Evolutionary conservation across 2,329 filamentous ascomycete genomes (phyloP), one percentile per base, ranked within the genome.

Genomic region (Neurospora crassa): DNA sequence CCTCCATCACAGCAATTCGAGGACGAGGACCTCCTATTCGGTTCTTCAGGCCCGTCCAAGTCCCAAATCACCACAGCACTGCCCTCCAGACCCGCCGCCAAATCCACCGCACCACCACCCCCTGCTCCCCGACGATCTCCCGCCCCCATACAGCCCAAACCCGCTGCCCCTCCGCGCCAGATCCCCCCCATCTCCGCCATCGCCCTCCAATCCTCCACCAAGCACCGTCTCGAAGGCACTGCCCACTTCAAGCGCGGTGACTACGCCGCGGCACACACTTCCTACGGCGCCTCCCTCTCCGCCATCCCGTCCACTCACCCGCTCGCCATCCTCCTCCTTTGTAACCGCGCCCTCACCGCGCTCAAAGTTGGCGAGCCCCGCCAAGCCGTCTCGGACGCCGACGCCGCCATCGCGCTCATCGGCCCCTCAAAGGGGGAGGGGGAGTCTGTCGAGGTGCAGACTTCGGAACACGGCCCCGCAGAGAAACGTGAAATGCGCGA

Each of bases 231-330:
- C 68, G 90, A 90, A 74, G 96, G 95, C 20, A 93, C 94, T 11
- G 91, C 92, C 70, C 92, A 96, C 74, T 98, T 97, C 83, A 98
- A 97, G 81, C 89, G 93, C 43, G 96, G 96, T 42, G 96, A 99
- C 80, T 99, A 93, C 80, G 91, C 92, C 20, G 87, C 92, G 11
- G 96, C 96, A 0, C 93, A 97, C 77, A 85, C 89, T 24, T 90
- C 91, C 0, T 99, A 98, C 80, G 89, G 92, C 0, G 87, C 88
- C 40, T 93, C 96, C 1, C 84, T 99, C 2, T 83, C 87, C 1
- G 88, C 89, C 45, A 84, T 99, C 41, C 96, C 96, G 1, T 81
- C 88, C 16, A 87, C 85, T 4, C 96, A 99, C 79, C 95, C 95
- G 0, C 85, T 98, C 34, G 89, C 89, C 20, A 96, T 98, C 72